A percentile compares a stretch with the other conserved stretches of the same genome.
phyloP scores from a whole-genome alignment of 441 rosid species.

The Populus trichocarpa region DNA sequence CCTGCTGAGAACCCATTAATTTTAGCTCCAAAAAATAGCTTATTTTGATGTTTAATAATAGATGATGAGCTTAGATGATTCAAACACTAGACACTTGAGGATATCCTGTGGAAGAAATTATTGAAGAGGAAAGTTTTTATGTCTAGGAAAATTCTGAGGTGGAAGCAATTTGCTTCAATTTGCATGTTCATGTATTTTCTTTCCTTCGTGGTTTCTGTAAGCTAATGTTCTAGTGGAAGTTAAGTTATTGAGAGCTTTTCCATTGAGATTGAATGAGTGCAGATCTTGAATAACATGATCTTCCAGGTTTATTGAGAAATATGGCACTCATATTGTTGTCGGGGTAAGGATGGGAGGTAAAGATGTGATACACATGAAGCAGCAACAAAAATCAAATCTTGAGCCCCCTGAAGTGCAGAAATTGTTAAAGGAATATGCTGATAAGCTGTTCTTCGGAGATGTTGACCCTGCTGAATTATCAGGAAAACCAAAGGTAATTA shows the following conservation, averaged over 20 bases:
- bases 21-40: neutral
- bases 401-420: slow-evolving; percentile 60
- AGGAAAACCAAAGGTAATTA: slow-evolving; percentile 42
- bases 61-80: neutral
- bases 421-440: slow-evolving; percentile 56
- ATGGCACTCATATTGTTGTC: slow-evolving; percentile 82
- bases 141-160: neutral
- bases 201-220: neutral
- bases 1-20: neutral
- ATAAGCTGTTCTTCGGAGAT: slow-evolving; percentile 56
- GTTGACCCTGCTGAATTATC: slow-evolving; percentile 21
- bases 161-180: neutral
- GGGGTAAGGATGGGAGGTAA: slow-evolving; percentile 98
- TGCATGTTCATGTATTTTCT: neutral
- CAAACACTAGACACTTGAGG: neutral
- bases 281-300: slow-evolving; percentile 4
- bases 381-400: slow-evolving; percentile 59
- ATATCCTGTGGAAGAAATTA: neutral
- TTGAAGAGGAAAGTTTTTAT: neutral
- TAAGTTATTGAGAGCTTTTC: neutral
- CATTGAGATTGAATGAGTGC: neutral
- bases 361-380: slow-evolving; percentile 75
- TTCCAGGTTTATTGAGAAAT: slow-evolving; percentile 78
- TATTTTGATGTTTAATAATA: neutral
- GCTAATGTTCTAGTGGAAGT: neutral